These are phyloP conservation scores for Boletus fagicola DNA, from an alignment of 768 basidiomycete species.

Conservation along the genomic window DNA sequence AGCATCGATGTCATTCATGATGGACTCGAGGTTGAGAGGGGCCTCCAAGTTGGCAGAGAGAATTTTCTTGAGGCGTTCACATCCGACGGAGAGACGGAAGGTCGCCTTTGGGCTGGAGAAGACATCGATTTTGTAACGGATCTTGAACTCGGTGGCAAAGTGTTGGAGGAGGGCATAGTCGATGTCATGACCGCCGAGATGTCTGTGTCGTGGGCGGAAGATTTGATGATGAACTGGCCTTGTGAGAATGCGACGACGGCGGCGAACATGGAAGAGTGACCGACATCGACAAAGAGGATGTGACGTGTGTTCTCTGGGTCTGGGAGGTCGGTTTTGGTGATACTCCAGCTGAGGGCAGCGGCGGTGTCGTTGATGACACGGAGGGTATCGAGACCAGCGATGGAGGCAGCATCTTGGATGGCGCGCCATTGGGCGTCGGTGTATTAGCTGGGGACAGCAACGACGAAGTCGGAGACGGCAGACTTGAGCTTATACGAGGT, in stretches of 20 bases:
- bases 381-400: conserved; percentile 87
- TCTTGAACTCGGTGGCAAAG: conserved; percentile 89
- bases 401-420: conserved; percentile 81
- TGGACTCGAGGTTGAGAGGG: conserved; percentile 88
- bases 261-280: conserved; percentile 88
- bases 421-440: conserved; percentile 92
- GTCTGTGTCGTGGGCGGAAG: conserved; percentile 86
- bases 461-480: conserved; percentile 86
- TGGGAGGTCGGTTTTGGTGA: conserved; percentile 97
- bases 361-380: conserved; percentile 98
- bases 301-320: conserved; percentile 76
- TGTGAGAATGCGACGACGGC: conserved; percentile 92
- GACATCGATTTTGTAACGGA: conserved; percentile 98
- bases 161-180: conserved; percentile 87
- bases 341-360: conserved; percentile 94
- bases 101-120: conserved; percentile 84
- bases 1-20: conserved; percentile 96
- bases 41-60: conserved; percentile 91
- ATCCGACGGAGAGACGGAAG: conserved; percentile 85
- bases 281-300: conserved; percentile 93
- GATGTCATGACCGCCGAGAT: conserved; percentile 95
- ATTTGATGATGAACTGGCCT: conserved; percentile 84
- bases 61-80: conserved; percentile 95
- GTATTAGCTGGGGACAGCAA: conserved; percentile 96
- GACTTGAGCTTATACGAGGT: conserved; percentile 82